These are phyloP conservation scores for Candida gigantensis DNA, from an alignment of 1,139 yeast species.

Conservation along the genomic window DNA sequence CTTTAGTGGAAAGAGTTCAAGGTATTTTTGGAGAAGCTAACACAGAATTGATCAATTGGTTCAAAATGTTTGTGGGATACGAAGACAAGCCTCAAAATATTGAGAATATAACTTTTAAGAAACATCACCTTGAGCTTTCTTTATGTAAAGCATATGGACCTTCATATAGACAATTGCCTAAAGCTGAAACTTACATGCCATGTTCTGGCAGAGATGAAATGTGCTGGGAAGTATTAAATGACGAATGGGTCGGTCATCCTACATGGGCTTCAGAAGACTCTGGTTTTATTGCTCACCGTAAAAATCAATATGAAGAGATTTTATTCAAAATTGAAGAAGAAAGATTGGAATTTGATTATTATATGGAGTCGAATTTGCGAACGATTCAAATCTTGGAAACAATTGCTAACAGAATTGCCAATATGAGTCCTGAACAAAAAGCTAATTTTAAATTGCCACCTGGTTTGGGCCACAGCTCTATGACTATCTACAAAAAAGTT, in stretches of 20 bases:
- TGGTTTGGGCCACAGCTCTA: constrained; percentile 89
- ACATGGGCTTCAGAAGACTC: constrained; percentile 99
- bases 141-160: constrained; percentile 91
- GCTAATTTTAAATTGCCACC: constrained; percentile 84
- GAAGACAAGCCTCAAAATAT: constrained; percentile 76
- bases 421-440: constrained; percentile 90
- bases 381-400: constrained; percentile 95
- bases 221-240: constrained; percentile 99
- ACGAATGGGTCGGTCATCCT: constrained; percentile 99
- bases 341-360: constrained; percentile 93
- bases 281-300: constrained; percentile 96
- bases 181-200: constrained; percentile 94
- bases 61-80: constrained; percentile 86
- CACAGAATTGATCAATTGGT: constrained; percentile 84
- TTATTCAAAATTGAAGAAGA: constrained; percentile 95
- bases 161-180: constrained; percentile 88
- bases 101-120: constrained; percentile 84
- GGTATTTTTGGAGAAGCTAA: constrained; percentile 78
- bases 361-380: constrained; percentile 91
- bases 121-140: constrained; percentile 85
- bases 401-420: constrained; percentile 89
- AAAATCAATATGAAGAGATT: constrained; percentile 95
- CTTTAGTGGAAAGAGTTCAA: constrained; percentile 81
- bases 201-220: constrained; percentile 98
- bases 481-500: constrained; percentile 90